Base-by-base conservation (phyloP, 1,284 basidiomycete species). In the Mycosarcoma maydis region DNA sequence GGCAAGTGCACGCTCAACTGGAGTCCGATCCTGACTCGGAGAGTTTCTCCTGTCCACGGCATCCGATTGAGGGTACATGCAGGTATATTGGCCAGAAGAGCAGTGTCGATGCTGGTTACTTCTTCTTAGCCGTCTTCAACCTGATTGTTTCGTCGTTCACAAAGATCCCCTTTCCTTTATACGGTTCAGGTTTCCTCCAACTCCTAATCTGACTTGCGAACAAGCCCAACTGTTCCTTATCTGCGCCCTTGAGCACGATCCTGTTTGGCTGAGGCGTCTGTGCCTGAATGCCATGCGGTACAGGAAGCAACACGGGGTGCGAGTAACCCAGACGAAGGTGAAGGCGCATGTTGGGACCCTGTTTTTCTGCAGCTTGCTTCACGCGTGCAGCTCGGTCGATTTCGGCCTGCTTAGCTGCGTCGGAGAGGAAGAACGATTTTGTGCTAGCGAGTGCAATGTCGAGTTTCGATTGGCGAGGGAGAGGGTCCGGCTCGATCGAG, bases 121-220 rank as follows among this genome's bases (percentile, higher is more conserved):
- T 96, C 87, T 96, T 97, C 87, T 94, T 95, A 60, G 94, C 89
- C 65, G 89, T 88, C 85, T 92, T 95, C 67, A 96, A 88, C 80
- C 89, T 87, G 76, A 96, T 90, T 42, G 89, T 90, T 83, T 98
- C 94, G 72, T 88, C 87, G 26, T 90, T 90, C 44, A 97, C 88
- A 81, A 97, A 96, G 69, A 98, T 89, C 61, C 94, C 94, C 90
- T 83, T 83, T 10, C 83, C 83, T 66, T 98, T 94, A 85, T 98
- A 98, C 19, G 94, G 94, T 82, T 98, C 96, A 14, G 95, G 95
- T 75, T 89, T 90, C 72, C 95, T 87, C 85, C 89, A 91, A 54
- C 86, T 86, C 66, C 93, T 85, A 29, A 98, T 90, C 75, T 89
- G 87, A 16, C 92, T 92, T 0, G 94, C 92, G 81, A 96, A 96